A percentile compares a stretch with the other conserved stretches of the same genome.
Conservation (phyloP, 2,329 filamentous ascomycete genomes). For the Ceratocystis diversiconidia region DNA sequence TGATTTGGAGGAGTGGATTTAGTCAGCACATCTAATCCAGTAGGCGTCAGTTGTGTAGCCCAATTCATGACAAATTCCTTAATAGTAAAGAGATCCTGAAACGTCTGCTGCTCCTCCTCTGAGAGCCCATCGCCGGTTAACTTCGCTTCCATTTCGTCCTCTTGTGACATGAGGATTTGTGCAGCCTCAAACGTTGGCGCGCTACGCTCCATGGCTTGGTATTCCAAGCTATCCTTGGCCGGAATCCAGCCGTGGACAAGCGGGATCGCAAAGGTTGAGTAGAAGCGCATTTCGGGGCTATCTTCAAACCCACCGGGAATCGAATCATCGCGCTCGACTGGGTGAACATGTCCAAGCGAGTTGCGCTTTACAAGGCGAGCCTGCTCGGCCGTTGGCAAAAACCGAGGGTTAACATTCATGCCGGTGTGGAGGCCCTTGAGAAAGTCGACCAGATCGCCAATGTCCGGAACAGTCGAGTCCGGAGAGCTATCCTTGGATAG, state of each 20-base stretch:
- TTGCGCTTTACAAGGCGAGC: slow-evolving; percentile 36
- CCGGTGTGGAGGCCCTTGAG: slow-evolving; percentile 80
- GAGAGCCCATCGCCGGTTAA: slow-evolving; percentile 47
- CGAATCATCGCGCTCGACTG: slow-evolving; percentile 33
- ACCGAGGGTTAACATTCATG: slow-evolving; percentile 94
- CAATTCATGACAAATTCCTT: slow-evolving; percentile 67
- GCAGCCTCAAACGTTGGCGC: slow-evolving; percentile 83
- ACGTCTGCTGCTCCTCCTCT: slow-evolving; percentile 59
- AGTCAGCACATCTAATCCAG: slow-evolving; percentile 62
- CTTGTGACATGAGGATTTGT: slow-evolving; percentile 73
- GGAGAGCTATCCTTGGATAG: slow-evolving; percentile 58
- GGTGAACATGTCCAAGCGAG: slow-evolving; percentile 39
- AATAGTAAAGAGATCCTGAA: slow-evolving; percentile 73
- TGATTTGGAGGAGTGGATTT: slow-evolving; percentile 59
- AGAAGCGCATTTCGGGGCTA: slow-evolving; percentile 78
- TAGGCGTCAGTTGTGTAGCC: slow-evolving; percentile 73
- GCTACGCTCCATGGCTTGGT: slow-evolving; percentile 55
- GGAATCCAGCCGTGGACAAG: slow-evolving; percentile 91
- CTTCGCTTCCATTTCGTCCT: slow-evolving; percentile 78
- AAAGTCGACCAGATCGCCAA: slow-evolving; percentile 77
- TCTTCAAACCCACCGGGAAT: slow-evolving; percentile 68
- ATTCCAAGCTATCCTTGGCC: slow-evolving; percentile 47
- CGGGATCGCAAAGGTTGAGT: slow-evolving; percentile 76
- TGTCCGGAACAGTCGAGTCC: slow-evolving; percentile 60
- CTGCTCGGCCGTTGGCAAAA: slow-evolving; percentile 46